These are phyloP conservation scores for Paramecium sonneborni DNA, from an alignment of 73 alveolate species.

Conservation along the genomic window DNA sequence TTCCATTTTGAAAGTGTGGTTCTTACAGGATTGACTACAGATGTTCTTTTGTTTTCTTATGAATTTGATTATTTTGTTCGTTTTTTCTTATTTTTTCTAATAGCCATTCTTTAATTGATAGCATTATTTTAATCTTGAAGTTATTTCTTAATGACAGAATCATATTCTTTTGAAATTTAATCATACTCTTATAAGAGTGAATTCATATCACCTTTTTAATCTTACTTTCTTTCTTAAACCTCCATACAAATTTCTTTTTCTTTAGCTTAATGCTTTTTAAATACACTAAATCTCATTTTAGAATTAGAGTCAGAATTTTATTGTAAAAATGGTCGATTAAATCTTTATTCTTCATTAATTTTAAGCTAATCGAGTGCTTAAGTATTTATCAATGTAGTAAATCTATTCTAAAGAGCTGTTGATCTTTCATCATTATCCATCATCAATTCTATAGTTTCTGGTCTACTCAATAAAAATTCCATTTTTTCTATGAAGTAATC, in stretches of 20 bases:
- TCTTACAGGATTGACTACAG: neutral
- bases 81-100: neutral
- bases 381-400: neutral
- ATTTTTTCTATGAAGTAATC: constrained; percentile 9
- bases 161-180: constrained; percentile 33
- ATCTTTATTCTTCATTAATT: neutral
- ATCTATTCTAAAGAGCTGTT: neutral
- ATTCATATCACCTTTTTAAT: neutral
- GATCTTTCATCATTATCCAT: neutral
- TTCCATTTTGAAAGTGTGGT: constrained; percentile 24
- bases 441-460: neutral
- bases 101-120: neutral
- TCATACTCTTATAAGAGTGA: neutral
- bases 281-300: constrained; percentile 26
- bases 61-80: neutral
- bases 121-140: neutral
- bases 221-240: neutral
- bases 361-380: neutral
- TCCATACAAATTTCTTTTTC: neutral
- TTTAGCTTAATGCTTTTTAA: constrained; percentile 6
- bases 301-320: constrained; percentile 16
- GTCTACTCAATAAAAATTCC: neutral
- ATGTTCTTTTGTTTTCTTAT: neutral
- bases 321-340: neutral
- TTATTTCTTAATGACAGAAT: neutral